These are phyloP conservation scores for Lophium mytilinum DNA, from an alignment of 495 filamentous ascomycete genomes.

Conservation along the genomic window DNA sequence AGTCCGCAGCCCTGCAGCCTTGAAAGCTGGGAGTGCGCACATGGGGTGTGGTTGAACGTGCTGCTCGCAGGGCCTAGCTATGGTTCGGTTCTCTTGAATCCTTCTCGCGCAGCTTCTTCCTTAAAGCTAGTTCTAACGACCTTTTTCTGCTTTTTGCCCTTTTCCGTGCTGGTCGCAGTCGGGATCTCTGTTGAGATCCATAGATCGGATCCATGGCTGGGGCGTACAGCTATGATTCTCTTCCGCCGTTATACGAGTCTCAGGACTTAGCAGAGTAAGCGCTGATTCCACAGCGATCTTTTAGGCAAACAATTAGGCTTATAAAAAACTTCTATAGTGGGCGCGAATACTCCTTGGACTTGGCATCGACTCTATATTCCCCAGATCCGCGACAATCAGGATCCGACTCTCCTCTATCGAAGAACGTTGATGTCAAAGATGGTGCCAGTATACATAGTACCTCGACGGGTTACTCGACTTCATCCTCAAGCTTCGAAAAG, in stretches of 20 bases:
- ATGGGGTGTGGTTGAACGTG: no score
- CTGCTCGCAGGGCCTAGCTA: no score
- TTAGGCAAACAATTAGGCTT: neutral
- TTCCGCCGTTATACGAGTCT: constrained; percentile 6
- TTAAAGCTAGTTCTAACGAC: no score
- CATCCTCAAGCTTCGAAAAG: constrained; percentile 1
- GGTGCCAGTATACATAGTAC: constrained; percentile 7
- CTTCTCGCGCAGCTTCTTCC: no score
- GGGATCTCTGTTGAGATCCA: no score
- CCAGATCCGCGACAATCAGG: neutral
- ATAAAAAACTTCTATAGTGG: neutral
- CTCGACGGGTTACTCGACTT: constrained; percentile 8
- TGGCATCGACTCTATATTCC: constrained; percentile 1
- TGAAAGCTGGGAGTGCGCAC: no score
- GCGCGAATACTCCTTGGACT: neutral
- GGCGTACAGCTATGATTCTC: constrained; percentile 10
- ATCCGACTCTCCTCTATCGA: neutral
- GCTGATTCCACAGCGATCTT: neutral
- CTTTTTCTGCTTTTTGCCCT: no score
- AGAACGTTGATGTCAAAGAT: neutral
- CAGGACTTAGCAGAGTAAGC: constrained; percentile 19
- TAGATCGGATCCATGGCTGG: neutral
- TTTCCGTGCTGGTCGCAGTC: no score
- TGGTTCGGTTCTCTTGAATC: no score
- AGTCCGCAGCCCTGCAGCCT: no score